phyloP scores from a whole-genome alignment of 2,329 filamentous ascomycete species.

The Xylariaceae sp. region DNA sequence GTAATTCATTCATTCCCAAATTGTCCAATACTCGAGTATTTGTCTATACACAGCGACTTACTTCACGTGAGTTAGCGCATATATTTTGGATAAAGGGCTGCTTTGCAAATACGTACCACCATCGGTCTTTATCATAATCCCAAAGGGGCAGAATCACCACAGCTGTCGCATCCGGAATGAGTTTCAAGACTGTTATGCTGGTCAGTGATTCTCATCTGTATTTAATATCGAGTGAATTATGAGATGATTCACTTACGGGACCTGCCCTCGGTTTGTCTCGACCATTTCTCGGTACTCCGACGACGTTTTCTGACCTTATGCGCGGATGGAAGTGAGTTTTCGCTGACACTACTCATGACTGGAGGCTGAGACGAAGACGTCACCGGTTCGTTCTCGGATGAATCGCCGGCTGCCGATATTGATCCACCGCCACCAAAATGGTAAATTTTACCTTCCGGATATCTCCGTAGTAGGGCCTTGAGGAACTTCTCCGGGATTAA shows the following conservation, averaged over 20 bases:
- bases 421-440: conserved; percentile 39
- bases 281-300: conserved; percentile 1
- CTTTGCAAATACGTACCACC: conserved; percentile 26
- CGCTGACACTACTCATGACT: too few species aligned
- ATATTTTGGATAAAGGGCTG: too few species aligned
- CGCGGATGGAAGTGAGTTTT: too few species aligned
- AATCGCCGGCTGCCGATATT: conserved; percentile 28
- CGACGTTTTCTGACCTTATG: neutral
- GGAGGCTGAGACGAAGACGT: too few species aligned
- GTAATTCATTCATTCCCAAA: too few species aligned
- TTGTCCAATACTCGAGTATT: too few species aligned
- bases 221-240: neutral
- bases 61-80: too few species aligned
- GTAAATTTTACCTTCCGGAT: conserved; percentile 45
- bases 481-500: conserved; percentile 38
- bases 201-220: neutral
- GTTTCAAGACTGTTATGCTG: conserved; percentile 21
- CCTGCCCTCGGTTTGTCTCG: conserved; percentile 24
- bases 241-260: conserved; percentile 7
- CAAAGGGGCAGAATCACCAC: conserved; percentile 47
- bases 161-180: conserved; percentile 42
- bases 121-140: conserved; percentile 42
- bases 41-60: too few species aligned
- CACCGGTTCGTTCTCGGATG: conserved; percentile 23
- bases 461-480: conserved; percentile 37